Evolutionary conservation across 2,329 filamentous ascomycete genomes (phyloP).

Genomic region (Claviceps citrina): DNA sequence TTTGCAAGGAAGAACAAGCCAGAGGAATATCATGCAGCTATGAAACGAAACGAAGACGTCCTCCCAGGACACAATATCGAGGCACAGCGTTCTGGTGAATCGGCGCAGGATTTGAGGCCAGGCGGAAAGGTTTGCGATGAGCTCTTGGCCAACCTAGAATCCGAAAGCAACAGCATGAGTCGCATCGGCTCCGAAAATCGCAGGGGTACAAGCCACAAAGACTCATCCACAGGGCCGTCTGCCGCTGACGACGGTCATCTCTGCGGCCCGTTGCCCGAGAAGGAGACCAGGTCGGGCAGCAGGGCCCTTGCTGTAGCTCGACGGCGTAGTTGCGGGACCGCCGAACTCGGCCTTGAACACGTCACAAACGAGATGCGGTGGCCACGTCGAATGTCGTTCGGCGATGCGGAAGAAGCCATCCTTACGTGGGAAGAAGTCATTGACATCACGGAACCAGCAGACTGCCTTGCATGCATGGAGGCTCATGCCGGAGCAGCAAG

Average conservation of each 20-base stretch:
- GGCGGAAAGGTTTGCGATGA: constrained; percentile 12
- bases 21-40: constrained; percentile 36
- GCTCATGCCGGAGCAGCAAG: constrained; percentile 38
- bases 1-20: constrained; percentile 52
- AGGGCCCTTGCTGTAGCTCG: constrained; percentile 40
- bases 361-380: constrained; percentile 43
- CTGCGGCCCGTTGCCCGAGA: constrained; percentile 34
- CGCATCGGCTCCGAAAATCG: constrained; percentile 26
- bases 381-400: constrained; percentile 61
- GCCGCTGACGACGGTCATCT: constrained; percentile 44
- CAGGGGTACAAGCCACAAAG: constrained; percentile 25
- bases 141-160: constrained; percentile 9
- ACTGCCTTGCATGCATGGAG: constrained; percentile 15
- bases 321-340: constrained; percentile 40
- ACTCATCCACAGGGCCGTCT: constrained; percentile 43
- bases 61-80: constrained; percentile 12
- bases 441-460: constrained; percentile 20
- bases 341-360: constrained; percentile 15
- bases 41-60: constrained; percentile 22
- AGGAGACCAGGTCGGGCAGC: constrained; percentile 29
- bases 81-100: constrained; percentile 14
- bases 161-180: constrained; percentile 13
- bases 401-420: constrained; percentile 59
- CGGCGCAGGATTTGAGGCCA: constrained; percentile 13
- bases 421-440: constrained; percentile 47